These are phyloP conservation scores for Nannizziopsis barbatae DNA, from an alignment of 2,329 filamentous ascomycete species.

Conservation along the genomic window DNA sequence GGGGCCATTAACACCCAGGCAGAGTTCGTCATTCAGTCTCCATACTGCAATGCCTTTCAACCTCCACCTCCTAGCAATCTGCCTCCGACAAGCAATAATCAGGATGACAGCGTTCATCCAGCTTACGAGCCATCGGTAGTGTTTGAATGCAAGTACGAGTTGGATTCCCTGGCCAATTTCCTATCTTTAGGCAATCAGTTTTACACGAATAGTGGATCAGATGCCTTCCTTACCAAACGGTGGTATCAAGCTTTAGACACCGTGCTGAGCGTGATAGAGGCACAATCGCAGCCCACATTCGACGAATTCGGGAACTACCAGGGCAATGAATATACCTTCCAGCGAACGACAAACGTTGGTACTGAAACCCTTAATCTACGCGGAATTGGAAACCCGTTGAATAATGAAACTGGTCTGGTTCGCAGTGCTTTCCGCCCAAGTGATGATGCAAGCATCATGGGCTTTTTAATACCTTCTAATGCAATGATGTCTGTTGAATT, in stretches of 20 bases:
- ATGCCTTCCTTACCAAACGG: slow-evolving; percentile 62
- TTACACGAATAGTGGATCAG: slow-evolving; percentile 64
- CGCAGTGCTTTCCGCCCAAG: slow-evolving; percentile 89
- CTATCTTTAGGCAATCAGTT: slow-evolving; percentile 78
- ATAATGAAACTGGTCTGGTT: slow-evolving; percentile 69
- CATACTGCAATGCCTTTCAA: slow-evolving; percentile 98
- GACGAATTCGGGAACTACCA: slow-evolving; percentile 54
- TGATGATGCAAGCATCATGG: slow-evolving; percentile 87
- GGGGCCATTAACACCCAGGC: slow-evolving; percentile 94
- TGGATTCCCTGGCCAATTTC: slow-evolving; percentile 90
- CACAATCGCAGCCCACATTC: slow-evolving; percentile 75
- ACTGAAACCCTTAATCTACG: slow-evolving; percentile 79
- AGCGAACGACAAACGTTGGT: slow-evolving; percentile 63
- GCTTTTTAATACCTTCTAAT: slow-evolving; percentile 90
- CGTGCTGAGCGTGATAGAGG: slow-evolving; percentile 59
- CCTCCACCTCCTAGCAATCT: slow-evolving; percentile 76
- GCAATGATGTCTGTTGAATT: slow-evolving; percentile 93
- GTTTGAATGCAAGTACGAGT: slow-evolving; percentile 98
- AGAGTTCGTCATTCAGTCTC: slow-evolving; percentile 86
- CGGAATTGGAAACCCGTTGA: slow-evolving; percentile 85
- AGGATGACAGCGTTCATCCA: slow-evolving; percentile 76
- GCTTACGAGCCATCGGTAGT: slow-evolving; percentile 72
- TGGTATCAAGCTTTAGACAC: slow-evolving; percentile 72
- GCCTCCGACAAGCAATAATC: slow-evolving; percentile 60
- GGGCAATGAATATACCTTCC: slow-evolving; percentile 77